Evolutionary conservation across 2,329 filamentous ascomycete genomes (phyloP).

Genomic region (Calonectria hongkongensis): DNA sequence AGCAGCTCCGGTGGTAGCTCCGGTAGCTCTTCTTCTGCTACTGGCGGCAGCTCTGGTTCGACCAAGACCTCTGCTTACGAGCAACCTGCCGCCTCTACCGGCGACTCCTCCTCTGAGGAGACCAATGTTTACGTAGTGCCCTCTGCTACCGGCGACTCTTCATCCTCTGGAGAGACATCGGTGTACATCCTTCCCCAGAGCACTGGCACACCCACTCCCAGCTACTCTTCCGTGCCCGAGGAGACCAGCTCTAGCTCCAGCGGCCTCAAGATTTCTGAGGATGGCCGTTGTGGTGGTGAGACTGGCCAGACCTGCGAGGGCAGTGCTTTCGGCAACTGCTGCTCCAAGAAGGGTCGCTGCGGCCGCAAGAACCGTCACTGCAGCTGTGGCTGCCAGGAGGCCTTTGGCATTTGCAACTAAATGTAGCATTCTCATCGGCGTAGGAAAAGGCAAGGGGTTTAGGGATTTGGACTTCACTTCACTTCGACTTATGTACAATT

Average conservation of each 20-base stretch:
- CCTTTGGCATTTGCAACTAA: constrained; percentile 60
- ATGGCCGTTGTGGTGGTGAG: constrained; percentile 64
- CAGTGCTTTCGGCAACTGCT: constrained; percentile 66
- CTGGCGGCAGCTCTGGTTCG: constrained; percentile 29
- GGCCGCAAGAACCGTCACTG: constrained; percentile 61
- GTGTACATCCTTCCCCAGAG: background rate
- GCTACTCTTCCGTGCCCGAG: constrained; percentile 37
- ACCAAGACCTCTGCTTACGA: constrained; percentile 29
- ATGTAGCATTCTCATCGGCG: constrained; percentile 1
- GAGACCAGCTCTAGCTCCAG: constrained; percentile 43
- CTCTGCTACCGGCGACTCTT: constrained; percentile 36
- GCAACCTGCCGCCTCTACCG: constrained; percentile 33
- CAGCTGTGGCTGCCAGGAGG: constrained; percentile 60
- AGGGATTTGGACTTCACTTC: constrained; percentile 36
- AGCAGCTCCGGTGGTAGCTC: constrained; percentile 39
- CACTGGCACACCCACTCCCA: constrained; percentile 30
- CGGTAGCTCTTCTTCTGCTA: constrained; percentile 29
- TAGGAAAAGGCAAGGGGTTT: background rate
- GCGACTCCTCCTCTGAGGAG: constrained; percentile 23
- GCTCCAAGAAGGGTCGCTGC: constrained; percentile 64
- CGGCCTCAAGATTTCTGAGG: constrained; percentile 58
- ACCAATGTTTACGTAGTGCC: constrained; percentile 17
- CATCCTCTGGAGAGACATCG: constrained; percentile 38
- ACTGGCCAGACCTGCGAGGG: constrained; percentile 64
- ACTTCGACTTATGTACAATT: constrained; percentile 52